These are phyloP conservation scores for Eimeria brunetti DNA, from an alignment of 169 alveolate genomes.

Conservation along the genomic window DNA sequence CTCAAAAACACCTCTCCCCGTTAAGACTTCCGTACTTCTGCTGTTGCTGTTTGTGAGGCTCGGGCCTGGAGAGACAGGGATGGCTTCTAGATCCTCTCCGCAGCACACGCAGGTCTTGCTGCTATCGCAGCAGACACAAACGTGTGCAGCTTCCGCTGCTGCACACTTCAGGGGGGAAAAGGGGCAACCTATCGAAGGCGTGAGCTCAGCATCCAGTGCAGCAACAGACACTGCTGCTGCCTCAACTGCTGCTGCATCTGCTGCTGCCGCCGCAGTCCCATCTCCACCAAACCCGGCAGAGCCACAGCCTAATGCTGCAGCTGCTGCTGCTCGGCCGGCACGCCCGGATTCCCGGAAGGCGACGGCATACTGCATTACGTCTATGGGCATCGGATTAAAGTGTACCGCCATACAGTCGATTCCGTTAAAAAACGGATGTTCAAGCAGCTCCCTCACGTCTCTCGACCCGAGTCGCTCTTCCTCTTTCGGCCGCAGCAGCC, in stretches of 20 bases:
- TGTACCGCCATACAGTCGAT: slow-evolving; percentile 45
- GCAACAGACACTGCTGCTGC: slow-evolving; percentile 39
- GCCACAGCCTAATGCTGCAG: neutral
- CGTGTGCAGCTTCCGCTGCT: slow-evolving; percentile 31
- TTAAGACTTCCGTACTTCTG: neutral
- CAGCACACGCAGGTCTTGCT: slow-evolving; percentile 27
- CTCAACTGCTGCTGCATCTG: slow-evolving; percentile 6
- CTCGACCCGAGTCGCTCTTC: slow-evolving; percentile 22
- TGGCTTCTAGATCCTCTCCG: neutral
- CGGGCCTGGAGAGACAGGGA: slow-evolving; percentile 6
- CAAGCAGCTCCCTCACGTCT: slow-evolving; percentile 29
- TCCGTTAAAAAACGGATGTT: slow-evolving; percentile 41
- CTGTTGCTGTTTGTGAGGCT: neutral
- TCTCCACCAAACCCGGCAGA: neutral
- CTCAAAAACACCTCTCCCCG: neutral
- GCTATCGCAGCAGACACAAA: neutral
- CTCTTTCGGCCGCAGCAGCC: slow-evolving; percentile 48
- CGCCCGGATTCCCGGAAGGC: slow-evolving; percentile 20
- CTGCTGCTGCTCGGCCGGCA: slow-evolving; percentile 11
- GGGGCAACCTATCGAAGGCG: slow-evolving; percentile 8
- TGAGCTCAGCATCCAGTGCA: slow-evolving; percentile 40
- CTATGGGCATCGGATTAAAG: slow-evolving; percentile 5
- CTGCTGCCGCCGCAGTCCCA: slow-evolving; percentile 3
- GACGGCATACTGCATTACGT: slow-evolving; percentile 37
- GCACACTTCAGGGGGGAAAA: slow-evolving; percentile 16